A percentile compares a stretch with the other conserved stretches of the same genome.
These are phyloP conservation scores for Mentha longifolia DNA, from an alignment of 257 asterid species.

Conservation along the genomic window DNA sequence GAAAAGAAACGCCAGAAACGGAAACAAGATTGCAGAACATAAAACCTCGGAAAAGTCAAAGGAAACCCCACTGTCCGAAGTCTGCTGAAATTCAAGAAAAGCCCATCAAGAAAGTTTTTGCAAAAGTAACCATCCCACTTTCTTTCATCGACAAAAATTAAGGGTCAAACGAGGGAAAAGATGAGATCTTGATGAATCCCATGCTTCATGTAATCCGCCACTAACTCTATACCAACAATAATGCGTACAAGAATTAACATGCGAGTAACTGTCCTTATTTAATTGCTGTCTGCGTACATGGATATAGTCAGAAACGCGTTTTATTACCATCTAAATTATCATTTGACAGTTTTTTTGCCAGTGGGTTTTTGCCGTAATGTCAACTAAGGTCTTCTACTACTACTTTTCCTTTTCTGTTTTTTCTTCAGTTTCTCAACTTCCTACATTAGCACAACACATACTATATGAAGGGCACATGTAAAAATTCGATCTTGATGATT, in stretches of 20 bases:
- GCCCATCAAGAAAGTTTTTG: slow-evolving; percentile 27
- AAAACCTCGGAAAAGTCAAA: slow-evolving; percentile 40
- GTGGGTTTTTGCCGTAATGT: slow-evolving; percentile 26
- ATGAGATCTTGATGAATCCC: slow-evolving; percentile 52
- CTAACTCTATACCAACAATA: slow-evolving; percentile 9
- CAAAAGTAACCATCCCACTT: slow-evolving; percentile 8
- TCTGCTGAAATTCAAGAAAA: slow-evolving; percentile 28
- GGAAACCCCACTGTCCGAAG: slow-evolving; percentile 22
- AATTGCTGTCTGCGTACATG: neutral
- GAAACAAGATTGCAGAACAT: slow-evolving; percentile 24
- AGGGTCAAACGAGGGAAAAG: slow-evolving; percentile 41
- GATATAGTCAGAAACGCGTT: slow-evolving; percentile 42
- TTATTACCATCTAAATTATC: neutral
- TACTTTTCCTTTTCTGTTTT: neutral
- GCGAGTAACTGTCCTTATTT: slow-evolving; percentile 1
- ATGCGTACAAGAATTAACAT: slow-evolving; percentile 21
- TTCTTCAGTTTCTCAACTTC: too few species aligned
- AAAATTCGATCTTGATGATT: neutral
- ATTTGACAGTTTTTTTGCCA: slow-evolving; percentile 18
- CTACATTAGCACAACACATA: neutral
- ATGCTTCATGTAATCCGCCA: slow-evolving; percentile 23
- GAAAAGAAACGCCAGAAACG: neutral
- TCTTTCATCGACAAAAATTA: neutral
- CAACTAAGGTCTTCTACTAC: slow-evolving; percentile 4
- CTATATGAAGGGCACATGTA: too few species aligned